Evolutionary conservation across 31 red algal species (phyloP), one percentile per base, ranked within the genome.

Genomic region (Pterothamnion heteromorphum): DNA sequence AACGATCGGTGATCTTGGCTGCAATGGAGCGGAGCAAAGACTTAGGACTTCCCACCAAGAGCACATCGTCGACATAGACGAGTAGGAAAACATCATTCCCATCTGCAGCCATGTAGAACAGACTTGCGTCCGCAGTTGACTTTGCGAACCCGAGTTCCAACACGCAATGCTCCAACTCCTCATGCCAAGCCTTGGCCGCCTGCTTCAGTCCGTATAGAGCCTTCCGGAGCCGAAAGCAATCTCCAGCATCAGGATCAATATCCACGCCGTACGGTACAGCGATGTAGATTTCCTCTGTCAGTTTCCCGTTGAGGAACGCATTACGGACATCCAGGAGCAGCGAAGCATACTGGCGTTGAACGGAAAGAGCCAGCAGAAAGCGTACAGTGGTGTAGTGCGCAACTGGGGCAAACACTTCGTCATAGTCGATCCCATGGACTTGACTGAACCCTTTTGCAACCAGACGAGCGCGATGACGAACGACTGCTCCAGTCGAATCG

Each of bases 361-460:
- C 43, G 1, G 21, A 1, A 0, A 94, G 22, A 2, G 90, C 35
- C 44, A 94, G 43, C 0, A 78, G n/a, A 0, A 89, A 26, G 0
- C 93, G 90, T 2, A 86, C 30, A 21, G 93, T 31, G 14, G 58
- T 34, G 0, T 85, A 91, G 1, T 36, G 36, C 4, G 57, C 88
- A 0, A 90, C 71, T 0, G 89, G 93, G 21, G 89, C 35, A 57
- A 90, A 91, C 0, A 57, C 31, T 21, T 94, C 93, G 4, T 80
- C 86, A 76, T 94, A 94, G 88, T 94, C 93, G 0, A 94, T 31
- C 0, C 89, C 88, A 43, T 4, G 37, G 0, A 0, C 80, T 28
- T 95, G 92, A 33, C 78, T 92, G 57, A 95, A 95, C 14, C 90
- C 74, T 57, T 87, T 90, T 0, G 94, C 43, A 3, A 95, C 57